phyloP scores from a whole-genome alignment of 2,329 filamentous ascomycete genomes.

The Remersonia thermophila region DNA sequence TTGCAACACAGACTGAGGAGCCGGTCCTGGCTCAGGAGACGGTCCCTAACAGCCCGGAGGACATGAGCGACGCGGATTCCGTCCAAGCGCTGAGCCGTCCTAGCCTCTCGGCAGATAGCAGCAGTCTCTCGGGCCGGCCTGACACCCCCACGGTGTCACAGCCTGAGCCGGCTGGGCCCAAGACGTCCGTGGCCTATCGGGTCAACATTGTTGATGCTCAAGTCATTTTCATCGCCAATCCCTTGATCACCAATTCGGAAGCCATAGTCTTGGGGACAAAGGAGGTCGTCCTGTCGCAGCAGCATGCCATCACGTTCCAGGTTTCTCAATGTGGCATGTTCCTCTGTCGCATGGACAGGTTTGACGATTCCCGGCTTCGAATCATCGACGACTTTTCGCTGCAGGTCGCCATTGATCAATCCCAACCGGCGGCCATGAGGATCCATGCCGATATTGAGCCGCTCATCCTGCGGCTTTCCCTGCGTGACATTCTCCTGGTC shows the following conservation, averaged over 20 bases:
- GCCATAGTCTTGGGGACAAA: constrained; percentile 92
- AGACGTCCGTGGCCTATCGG: constrained; percentile 72
- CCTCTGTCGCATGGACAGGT: constrained; percentile 93
- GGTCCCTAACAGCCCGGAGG: constrained; percentile 35
- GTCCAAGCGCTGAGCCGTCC: constrained; percentile 31
- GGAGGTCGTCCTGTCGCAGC: constrained; percentile 82
- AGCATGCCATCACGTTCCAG: constrained; percentile 87
- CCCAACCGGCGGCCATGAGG: constrained; percentile 51
- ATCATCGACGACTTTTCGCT: constrained; percentile 96
- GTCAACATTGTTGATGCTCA: constrained; percentile 94
- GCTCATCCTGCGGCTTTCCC: constrained; percentile 74
- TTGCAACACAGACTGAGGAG: constrained; percentile 57
- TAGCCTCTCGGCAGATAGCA: constrained; percentile 22
- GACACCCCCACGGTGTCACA: constrained; percentile 1
- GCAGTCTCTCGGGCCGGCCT: constrained; percentile 6
- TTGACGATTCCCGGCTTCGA: constrained; percentile 77
- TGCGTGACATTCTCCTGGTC: constrained; percentile 88
- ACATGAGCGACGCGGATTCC: constrained; percentile 45
- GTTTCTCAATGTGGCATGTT: constrained; percentile 96
- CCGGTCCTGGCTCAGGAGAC: constrained; percentile 23
- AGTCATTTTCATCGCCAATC: constrained; percentile 91
- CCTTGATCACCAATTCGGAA: constrained; percentile 77
- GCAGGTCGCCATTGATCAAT: constrained; percentile 72
- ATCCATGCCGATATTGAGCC: constrained; percentile 86
- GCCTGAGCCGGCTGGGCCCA: constrained; percentile 25